A percentile compares a stretch with the other conserved stretches of the same genome.
Conservation (phyloP, 163 green algal genomes). For the Coccomyxa subellipsoidea region DNA sequence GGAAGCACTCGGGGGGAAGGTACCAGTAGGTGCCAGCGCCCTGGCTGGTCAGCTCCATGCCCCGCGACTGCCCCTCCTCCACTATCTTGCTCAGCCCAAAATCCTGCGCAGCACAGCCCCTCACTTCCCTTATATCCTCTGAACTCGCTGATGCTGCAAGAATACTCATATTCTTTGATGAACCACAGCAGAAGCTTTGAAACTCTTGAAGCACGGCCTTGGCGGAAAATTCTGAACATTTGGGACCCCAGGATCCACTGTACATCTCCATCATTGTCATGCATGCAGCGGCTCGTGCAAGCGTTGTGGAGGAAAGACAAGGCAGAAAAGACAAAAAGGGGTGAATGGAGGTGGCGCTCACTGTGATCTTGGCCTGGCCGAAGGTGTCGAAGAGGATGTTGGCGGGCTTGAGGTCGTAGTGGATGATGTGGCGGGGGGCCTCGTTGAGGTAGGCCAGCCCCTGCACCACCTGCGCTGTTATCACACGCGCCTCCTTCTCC, state of each 20-base stretch:
- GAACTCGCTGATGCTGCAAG: neutral
- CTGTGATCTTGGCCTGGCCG: conserved; percentile 89
- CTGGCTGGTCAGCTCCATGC: conserved; percentile 93
- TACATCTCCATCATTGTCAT: too few species aligned
- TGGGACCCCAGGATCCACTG: too few species aligned
- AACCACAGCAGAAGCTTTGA: too few species aligned
- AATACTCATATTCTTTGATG: too few species aligned
- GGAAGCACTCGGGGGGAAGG: conserved; percentile 94
- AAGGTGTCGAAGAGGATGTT: conserved; percentile 94
- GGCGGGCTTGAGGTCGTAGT: conserved; percentile 77
- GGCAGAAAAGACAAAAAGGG: too few species aligned
- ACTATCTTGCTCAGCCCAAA: conserved; percentile 85
- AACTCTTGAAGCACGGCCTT: too few species aligned
- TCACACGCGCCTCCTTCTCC: conserved; percentile 80
- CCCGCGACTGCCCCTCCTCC: conserved; percentile 67
- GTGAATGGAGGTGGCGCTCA: too few species aligned
- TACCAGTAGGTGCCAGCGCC: conserved; percentile 98
- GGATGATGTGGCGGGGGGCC: conserved; percentile 71
- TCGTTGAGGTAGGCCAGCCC: conserved; percentile 80
- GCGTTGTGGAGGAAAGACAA: too few species aligned
- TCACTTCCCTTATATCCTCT: neutral
- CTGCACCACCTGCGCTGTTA: conserved; percentile 79
- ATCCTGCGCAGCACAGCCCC: conserved; percentile 42
- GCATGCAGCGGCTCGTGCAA: too few species aligned
- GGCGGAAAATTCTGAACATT: too few species aligned